Evolutionary conservation across 1,284 basidiomycete species (phyloP), one percentile per base, ranked within the genome.

Genomic region (Porodaedalea pini): DNA sequence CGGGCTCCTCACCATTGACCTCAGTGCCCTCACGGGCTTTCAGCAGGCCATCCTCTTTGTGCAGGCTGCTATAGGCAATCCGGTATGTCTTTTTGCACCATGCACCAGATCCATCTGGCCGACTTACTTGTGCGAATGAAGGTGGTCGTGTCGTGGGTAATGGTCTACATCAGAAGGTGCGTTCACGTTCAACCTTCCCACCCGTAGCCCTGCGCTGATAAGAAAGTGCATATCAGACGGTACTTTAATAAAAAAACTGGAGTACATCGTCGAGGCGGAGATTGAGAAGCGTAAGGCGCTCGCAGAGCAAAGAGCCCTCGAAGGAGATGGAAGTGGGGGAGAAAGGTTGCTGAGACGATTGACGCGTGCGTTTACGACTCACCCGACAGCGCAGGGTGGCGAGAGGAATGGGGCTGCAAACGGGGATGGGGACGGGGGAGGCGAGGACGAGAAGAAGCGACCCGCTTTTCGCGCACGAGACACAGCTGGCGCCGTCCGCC

Each of bases 181-280:
- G 77, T 39, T 17, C 17, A 10, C 17, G 27, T 15, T 29, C 19
- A 41, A n/a, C 10, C 41, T 15, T 25, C 1, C 36, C 66, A 51
- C 36, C 32, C 51, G n/a, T 51, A 47, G 34, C 41, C 57, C 45
- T 40, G 34, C 10, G 44, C 25, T 43, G 17, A 11, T 36, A 32
- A 34, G 15, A 17, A 8, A n/a, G 17, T 21, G 19, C 47, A 58
- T 25, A 59, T 53, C 37, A 90, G 89, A 66, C 76, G 83, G 64
- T 92, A 90, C 70, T 92, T 94, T 68, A 82, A 83, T 2, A 78
- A 77, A 63, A n/a, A 85, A 83, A 65, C 92, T 92, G 66, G 75
- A 82, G 57, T 75, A 88, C 67, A 79, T 92, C 51, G 73, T 93
- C 47, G 75, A 80, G 58, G 75, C 78, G 19, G 74, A 80, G 62